Evolutionary conservation across 495 filamentous ascomycete genomes (phyloP), one percentile per base, ranked within the genome.

Genomic region (Xylaria nigripes): DNA sequence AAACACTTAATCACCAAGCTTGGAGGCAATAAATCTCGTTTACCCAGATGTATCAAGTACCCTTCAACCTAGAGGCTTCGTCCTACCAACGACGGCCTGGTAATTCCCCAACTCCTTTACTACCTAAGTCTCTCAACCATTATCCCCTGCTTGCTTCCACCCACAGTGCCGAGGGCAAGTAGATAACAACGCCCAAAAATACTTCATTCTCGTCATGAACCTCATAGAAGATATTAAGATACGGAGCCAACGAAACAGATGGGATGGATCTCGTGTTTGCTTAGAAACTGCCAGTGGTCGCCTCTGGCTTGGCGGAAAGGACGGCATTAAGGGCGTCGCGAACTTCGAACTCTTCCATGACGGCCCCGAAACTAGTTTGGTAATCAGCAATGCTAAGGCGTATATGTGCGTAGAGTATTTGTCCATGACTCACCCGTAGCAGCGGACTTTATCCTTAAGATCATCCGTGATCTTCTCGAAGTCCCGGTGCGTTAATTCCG

Each of bases 261-360:
- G 19, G 32, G 45, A 1, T 44, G 19, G 19, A 30, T n/a, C 36
- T 34, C 19, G 30, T n/a, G 13, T 16, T 38, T 50, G 13, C 23
- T 38, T 50, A 55, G 45, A 55, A 55, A 16, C 45, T 19, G 42
- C 53, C 66, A 55, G 71, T 59, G 34, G 50, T 66, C 22, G 70
- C 34, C 38, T 85, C 83, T n/a, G 75, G 66, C 65, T 84, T 86
- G 15, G 76, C 74, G 32, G 81, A 83, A 30, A 91, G 74, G 2
- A 90, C 78, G 48, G 78, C 84, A 60, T 85, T 84, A 48, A 97
- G 65, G 25, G 90, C 90, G 71, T 96, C 93, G 32, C 81, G 74
- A 24, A 98, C 83, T 64, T 96, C 92, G 61, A 93, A 95, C 63
- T 96, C 89, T 62, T 96, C 92, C 62, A 90, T 74, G 19, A 90